phyloP scores from a whole-genome alignment of 2,329 filamentous ascomycete species.

The Teratosphaeria gauchensis region DNA sequence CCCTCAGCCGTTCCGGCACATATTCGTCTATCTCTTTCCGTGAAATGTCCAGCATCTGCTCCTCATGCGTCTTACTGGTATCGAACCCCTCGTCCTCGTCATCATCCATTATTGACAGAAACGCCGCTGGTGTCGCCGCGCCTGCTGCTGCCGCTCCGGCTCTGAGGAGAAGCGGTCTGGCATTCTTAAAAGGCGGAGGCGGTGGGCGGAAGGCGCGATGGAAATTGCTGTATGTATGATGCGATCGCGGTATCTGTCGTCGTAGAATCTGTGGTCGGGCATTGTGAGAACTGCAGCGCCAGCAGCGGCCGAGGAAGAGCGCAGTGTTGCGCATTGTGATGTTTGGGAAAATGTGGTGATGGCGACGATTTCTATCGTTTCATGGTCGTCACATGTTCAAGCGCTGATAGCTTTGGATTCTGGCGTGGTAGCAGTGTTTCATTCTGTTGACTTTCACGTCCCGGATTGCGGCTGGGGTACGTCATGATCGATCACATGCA shows the following conservation, averaged over 20 bases:
- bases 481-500: neutral
- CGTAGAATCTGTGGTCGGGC: neutral
- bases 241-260: neutral
- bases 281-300: neutral
- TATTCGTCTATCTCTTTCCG: conserved; percentile 64
- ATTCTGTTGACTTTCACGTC: neutral
- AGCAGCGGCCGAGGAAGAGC: conserved; percentile 2
- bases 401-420: neutral
- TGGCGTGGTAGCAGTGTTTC: neutral
- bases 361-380: too few relatives aligned
- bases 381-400: neutral
- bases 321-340: neutral
- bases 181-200: conserved; percentile 24
- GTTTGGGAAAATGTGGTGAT: neutral
- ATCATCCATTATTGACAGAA: conserved; percentile 48
- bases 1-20: conserved; percentile 52
- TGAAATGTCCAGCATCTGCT: conserved; percentile 78
- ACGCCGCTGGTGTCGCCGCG: conserved; percentile 46
- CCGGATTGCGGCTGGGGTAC: neutral
- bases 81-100: conserved; percentile 30
- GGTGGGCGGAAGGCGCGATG: neutral
- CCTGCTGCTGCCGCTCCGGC: conserved; percentile 6
- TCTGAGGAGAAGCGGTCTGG: conserved; percentile 22
- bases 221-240: neutral
- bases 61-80: conserved; percentile 60